phyloP scores from a whole-genome alignment of 169 alveolate genomes.

The Cryptosporidium xiaoi region DNA sequence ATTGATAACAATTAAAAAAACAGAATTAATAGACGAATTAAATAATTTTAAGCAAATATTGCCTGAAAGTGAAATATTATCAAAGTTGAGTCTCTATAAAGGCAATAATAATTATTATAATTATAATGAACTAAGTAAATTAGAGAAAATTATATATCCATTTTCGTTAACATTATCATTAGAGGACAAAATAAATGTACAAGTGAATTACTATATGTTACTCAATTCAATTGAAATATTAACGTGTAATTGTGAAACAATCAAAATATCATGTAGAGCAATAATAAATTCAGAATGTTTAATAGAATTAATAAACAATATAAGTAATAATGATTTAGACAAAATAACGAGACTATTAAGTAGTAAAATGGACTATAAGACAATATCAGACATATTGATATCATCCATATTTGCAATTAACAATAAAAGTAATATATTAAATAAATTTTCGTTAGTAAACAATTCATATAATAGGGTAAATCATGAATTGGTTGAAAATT shows the following conservation, averaged over 20 bases:
- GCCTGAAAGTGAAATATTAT: slow-evolving; percentile 3
- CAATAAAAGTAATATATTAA: slow-evolving; percentile 25
- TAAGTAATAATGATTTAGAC: slow-evolving; percentile 34
- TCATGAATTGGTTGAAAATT: slow-evolving; percentile 16
- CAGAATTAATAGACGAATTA: slow-evolving; percentile 41
- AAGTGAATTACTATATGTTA: slow-evolving; percentile 49
- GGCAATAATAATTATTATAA: background rate
- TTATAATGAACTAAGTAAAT: background rate
- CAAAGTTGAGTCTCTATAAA: background rate
- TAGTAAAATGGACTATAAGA: slow-evolving; percentile 44
- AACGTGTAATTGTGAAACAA: slow-evolving; percentile 32
- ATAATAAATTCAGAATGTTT: slow-evolving; percentile 58
- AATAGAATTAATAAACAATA: slow-evolving; percentile 36
- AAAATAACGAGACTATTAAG: slow-evolving; percentile 20
- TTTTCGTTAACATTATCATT: slow-evolving; percentile 24
- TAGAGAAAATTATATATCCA: slow-evolving; percentile 28
- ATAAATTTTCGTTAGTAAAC: slow-evolving; percentile 24
- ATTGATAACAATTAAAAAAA: slow-evolving; percentile 4
- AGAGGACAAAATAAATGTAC: slow-evolving; percentile 31
- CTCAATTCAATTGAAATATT: slow-evolving; percentile 23
- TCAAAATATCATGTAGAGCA: slow-evolving; percentile 50
- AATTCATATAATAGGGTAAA: slow-evolving; percentile 24
- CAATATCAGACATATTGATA: slow-evolving; percentile 13
- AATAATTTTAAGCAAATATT: slow-evolving; percentile 9
- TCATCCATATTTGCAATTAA: slow-evolving; percentile 3